Evolutionary conservation across 2,329 filamentous ascomycete genomes (phyloP), one percentile per base, ranked within the genome.

Genomic region (Zasmidium angulare): DNA sequence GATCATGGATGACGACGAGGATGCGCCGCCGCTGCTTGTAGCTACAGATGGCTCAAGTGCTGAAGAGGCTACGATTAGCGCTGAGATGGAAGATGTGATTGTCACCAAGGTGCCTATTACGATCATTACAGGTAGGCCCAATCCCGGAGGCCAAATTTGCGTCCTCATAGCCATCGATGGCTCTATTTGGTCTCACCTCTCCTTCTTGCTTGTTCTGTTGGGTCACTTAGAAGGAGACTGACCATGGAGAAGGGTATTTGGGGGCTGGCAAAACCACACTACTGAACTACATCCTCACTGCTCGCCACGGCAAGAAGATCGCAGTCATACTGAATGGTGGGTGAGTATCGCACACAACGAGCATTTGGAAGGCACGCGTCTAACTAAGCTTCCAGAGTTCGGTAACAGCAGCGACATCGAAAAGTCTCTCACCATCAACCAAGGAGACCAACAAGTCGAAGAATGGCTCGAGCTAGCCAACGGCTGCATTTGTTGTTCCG

Each of bases 391-490:
- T 22, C 14, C 58, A 74, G 74, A 77, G 61, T 76, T 77, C 56
- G 75, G 74, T 53, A 73, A 76, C 59, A 74, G 93, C 56, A 83
- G 92, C 68, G 93, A 98, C 71, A 96, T 99, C 65, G 95, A 99
- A 75, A 97, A 96, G 74, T 93, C 92, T 47, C 82, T 99, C 63
- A 98, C 93, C 0, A 87, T 99, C 67, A 96, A 89, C 73, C 87
- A 93, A 72, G 66, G 65, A 49, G 89, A 88, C 60, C 89, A 87
- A 43, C 86, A 93, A 70, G 84, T 91, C 70, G 90, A 93, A 6
- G 92, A 96, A 79, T 99, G 96, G 90, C 86, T 99, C 24, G 93
- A 97, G 63, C 86, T 99, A 55, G 92, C 91, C 54, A 99, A 99
- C 68, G 95, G 95, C 63, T 99, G 95, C 74, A 92, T 99, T 66